Percentiles rank a stretch among this genome's conserved stretches.
Conservation (phyloP, 2,329 filamentous ascomycete genomes). For the Epichloe gansuensis region DNA sequence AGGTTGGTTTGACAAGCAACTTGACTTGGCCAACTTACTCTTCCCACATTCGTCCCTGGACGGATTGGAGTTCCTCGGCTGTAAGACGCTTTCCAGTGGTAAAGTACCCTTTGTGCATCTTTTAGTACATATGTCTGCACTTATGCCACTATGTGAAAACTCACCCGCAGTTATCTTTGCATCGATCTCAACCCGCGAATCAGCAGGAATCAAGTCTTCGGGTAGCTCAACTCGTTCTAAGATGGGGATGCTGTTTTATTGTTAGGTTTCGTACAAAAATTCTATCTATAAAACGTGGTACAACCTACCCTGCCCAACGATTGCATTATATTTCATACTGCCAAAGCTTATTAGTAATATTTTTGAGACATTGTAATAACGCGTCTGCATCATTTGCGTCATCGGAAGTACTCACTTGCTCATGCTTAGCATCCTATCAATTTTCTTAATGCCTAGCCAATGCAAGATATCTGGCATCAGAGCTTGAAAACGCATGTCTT, state of each 20-base stretch:
- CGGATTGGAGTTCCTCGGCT: conserved; percentile 69
- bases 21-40: conserved; percentile 36
- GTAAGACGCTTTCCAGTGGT: conserved; percentile 86
- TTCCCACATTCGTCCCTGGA: conserved; percentile 87
- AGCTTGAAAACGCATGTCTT: conserved; percentile 95
- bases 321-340: conserved; percentile 85
- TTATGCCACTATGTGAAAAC: conserved; percentile 16
- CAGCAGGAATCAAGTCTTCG: conserved; percentile 84
- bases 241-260: conserved; percentile 56
- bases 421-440: conserved; percentile 97
- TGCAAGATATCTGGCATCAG: conserved; percentile 96
- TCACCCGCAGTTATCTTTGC: conserved; percentile 92
- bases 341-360: conserved; percentile 2
- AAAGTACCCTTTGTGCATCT: conserved; percentile 47
- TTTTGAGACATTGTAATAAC: background rate
- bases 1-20: background rate
- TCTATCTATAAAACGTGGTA: background rate
- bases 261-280: background rate
- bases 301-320: conserved; percentile 58
- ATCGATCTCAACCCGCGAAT: conserved; percentile 96
- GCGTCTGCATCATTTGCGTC: no score
- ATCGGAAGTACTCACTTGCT: conserved; percentile 55
- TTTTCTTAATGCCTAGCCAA: conserved; percentile 97
- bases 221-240: conserved; percentile 84
- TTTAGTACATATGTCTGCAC: background rate